phyloP scores from a whole-genome alignment of 768 basidiomycete species.

The Mycena epipterygia region DNA sequence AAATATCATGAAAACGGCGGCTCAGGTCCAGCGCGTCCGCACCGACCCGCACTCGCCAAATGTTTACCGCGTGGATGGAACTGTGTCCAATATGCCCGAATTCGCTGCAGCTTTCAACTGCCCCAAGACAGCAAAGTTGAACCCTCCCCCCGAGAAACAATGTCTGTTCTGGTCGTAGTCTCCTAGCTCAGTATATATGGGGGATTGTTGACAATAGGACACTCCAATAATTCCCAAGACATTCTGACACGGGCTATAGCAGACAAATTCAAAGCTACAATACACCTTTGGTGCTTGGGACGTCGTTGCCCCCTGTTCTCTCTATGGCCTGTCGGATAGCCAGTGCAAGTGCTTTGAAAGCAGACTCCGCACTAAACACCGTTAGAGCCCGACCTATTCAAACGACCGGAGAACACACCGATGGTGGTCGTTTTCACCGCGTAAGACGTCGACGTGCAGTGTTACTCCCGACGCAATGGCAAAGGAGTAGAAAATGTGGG shows the following conservation, averaged over 20 bases:
- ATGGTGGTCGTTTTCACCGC: conserved; percentile 98
- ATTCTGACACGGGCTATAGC: neutral
- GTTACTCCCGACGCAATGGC: conserved; percentile 97
- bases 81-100: conserved; percentile 87
- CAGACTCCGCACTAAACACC: conserved; percentile 95
- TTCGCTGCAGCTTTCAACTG: conserved; percentile 93
- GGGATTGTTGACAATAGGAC: too few relatives aligned
- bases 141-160: conserved; percentile 83
- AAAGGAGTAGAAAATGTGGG: conserved; percentile 97
- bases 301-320: conserved; percentile 88
- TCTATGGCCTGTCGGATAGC: conserved; percentile 97
- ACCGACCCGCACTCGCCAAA: conserved; percentile 92
- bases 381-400: conserved; percentile 56
- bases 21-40: conserved; percentile 83
- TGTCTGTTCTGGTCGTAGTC: conserved; percentile 84
- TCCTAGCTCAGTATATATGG: conserved; percentile 25
- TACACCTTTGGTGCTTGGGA: conserved; percentile 98
- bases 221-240: too few relatives aligned
- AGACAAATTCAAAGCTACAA: conserved; percentile 50
- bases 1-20: conserved; percentile 81
- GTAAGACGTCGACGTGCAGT: conserved; percentile 92
- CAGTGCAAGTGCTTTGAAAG: conserved; percentile 97
- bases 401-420: conserved; percentile 64
- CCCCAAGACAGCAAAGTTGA: conserved; percentile 80
- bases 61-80: conserved; percentile 86